These are phyloP conservation scores for Psilocybe sp. DNA, from an alignment of 768 basidiomycete species.

Conservation along the genomic window DNA sequence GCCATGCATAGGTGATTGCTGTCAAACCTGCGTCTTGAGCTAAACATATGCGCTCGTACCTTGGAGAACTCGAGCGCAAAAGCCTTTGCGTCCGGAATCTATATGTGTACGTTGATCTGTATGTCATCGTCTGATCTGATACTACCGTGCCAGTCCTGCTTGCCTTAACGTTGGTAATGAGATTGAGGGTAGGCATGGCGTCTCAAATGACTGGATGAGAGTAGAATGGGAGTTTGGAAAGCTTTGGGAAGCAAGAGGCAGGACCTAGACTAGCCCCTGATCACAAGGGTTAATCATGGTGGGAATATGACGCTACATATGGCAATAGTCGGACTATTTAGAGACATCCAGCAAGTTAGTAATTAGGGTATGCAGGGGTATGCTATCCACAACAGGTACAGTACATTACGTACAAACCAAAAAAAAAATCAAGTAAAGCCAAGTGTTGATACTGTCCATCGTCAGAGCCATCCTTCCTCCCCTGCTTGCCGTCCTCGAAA, in stretches of 20 bases:
- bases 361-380: background rate
- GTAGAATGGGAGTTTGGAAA: background rate
- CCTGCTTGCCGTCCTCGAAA: slow-evolving; percentile 48
- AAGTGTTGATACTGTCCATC: background rate
- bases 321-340: background rate
- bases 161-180: slow-evolving; percentile 44
- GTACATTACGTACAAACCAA: no score
- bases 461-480: slow-evolving; percentile 40
- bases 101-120: background rate
- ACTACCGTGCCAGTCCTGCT: background rate
- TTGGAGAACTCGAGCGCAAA: slow-evolving; percentile 56
- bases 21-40: background rate
- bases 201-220: background rate
- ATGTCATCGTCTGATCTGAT: background rate
- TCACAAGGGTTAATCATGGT: background rate
- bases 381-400: no score
- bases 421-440: no score
- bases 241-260: background rate
- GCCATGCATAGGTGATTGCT: background rate
- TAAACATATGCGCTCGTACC: slow-evolving; percentile 26
- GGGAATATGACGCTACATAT: background rate
- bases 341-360: background rate
- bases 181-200: slow-evolving; percentile 40
- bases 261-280: background rate
- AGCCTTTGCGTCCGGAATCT: slow-evolving; percentile 36